Base-by-base conservation (phyloP, 371 early-diverging fungal genomes). In the Coemansia sp. region DNA sequence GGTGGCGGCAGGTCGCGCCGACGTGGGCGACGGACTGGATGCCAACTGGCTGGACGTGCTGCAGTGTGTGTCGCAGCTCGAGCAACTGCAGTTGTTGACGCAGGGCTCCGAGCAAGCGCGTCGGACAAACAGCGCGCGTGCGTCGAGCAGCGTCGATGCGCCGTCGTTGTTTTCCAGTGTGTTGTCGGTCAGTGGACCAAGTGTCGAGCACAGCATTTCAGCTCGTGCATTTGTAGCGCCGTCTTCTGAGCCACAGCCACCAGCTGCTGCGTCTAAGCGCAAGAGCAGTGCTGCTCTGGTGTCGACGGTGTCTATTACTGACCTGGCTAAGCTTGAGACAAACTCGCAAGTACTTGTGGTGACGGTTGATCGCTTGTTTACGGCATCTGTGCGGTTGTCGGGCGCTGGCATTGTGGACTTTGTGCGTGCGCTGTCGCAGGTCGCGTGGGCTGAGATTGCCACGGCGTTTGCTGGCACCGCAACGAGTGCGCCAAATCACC, bases 1-100 rank as follows among this genome's bases (percentile, higher is more conserved):
- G 29, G 87, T 94, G 48, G 92, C 93, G 0, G 82, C 85, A n/a
- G 45, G 72, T 8, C 57, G 81, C 8, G 39, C 79, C 6, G 84
- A 83, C 3, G 90, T 92, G 45, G 95, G 95, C 27, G 91, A 94
- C 71, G 83, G 86, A 50, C 81, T 97, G 37, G 88, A 87, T 26
- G 90, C 89, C 18, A 89, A 85, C 55, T 97, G 97, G 97, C 87
- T 85, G 48, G 94, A 94, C 27, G 92, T 95, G 8, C 83, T 94
- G 59, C 83, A 86, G n/a, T 92, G 93, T 42, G 89, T 94, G 21
- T 89, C 88, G 70, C 92, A 92, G 76, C 80, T 97, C 61, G 97
- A 95, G 72, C 80, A 88, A 8, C 82, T 90, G 64, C 89, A 89
- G 61, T 66, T 89, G 61, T 82, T 89, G 29, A 85, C 82, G 5